A percentile compares a stretch with the other conserved stretches of the same genome.
Conservation (phyloP, 192 early-diverging fungal species). For the Podila epigama region DNA sequence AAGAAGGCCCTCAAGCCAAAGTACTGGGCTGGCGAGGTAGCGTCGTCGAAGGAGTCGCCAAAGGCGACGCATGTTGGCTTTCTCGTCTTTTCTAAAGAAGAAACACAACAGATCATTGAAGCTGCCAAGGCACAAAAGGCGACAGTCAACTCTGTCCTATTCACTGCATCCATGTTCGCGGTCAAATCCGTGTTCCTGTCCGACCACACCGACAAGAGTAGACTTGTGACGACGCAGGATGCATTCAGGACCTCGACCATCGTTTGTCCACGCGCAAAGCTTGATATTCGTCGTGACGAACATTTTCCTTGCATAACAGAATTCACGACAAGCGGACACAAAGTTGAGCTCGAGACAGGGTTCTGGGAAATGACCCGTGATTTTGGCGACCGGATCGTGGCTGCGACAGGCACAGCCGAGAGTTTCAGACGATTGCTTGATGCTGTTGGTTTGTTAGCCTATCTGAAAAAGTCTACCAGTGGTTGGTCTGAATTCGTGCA, state of each 20-base stretch:
- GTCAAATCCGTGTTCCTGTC: slow-evolving; percentile 28
- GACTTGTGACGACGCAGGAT: slow-evolving; percentile 19
- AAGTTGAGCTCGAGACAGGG: slow-evolving; percentile 8
- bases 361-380: slow-evolving; percentile 19
- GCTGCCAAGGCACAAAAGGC: slow-evolving; percentile 13
- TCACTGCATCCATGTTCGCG: slow-evolving; percentile 16
- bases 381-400: slow-evolving; percentile 10
- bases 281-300: neutral
- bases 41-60: neutral
- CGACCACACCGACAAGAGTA: neutral
- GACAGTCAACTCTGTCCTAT: slow-evolving; percentile 14
- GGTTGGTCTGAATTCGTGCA: slow-evolving; percentile 17
- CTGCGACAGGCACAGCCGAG: neutral
- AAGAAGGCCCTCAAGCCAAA: slow-evolving; percentile 17
- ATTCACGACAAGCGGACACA: slow-evolving; percentile 5
- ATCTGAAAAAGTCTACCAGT: neutral
- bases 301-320: slow-evolving; percentile 13
- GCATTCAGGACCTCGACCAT: neutral
- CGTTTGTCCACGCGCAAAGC: slow-evolving; percentile 1
- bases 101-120: slow-evolving; percentile 13
- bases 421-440: neutral
- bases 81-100: slow-evolving; percentile 3
- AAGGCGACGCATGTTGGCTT: slow-evolving; percentile 8
- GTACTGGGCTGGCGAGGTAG: slow-evolving; percentile 30
- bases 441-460: slow-evolving; percentile 5